Conservation (phyloP, 2,329 filamentous ascomycete genomes). For the Colletotrichum gigasporum region DNA sequence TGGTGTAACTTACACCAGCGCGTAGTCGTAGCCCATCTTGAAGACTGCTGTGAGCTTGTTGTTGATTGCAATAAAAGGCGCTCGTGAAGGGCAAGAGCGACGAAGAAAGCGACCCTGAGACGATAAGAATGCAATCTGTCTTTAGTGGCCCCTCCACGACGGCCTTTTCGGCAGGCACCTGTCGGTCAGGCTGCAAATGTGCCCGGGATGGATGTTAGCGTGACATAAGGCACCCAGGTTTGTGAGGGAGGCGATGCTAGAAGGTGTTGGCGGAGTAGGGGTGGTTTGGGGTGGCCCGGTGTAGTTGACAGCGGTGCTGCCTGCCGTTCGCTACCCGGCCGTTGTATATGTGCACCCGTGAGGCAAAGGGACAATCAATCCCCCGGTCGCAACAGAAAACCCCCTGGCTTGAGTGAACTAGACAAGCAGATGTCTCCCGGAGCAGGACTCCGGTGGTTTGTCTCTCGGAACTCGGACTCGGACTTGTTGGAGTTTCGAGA, state of each 20-base stretch:
- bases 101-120: too few relatives aligned
- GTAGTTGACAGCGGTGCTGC: not conserved
- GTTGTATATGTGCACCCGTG: not conserved
- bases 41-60: not conserved
- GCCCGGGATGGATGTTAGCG: too few relatives aligned
- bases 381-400: not conserved
- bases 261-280: not conserved
- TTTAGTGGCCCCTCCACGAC: too few relatives aligned
- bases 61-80: not conserved
- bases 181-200: too few relatives aligned
- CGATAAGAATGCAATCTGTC: too few relatives aligned
- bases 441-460: not conserved
- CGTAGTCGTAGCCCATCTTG: constrained; percentile 69
- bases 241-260: not conserved
- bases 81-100: not conserved
- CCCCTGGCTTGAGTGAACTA: too few relatives aligned
- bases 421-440: constrained; percentile 6
- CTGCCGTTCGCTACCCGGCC: not conserved
- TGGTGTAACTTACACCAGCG: constrained; percentile 62
- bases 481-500: not conserved
- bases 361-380: not conserved
- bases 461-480: constrained; percentile 19
- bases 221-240: too few relatives aligned
- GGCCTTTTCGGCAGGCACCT: too few relatives aligned
- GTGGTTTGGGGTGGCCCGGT: not conserved